phyloP scores from a whole-genome alignment of 306 rosid genomes.

The Cotoneaster glaucophyllus region DNA sequence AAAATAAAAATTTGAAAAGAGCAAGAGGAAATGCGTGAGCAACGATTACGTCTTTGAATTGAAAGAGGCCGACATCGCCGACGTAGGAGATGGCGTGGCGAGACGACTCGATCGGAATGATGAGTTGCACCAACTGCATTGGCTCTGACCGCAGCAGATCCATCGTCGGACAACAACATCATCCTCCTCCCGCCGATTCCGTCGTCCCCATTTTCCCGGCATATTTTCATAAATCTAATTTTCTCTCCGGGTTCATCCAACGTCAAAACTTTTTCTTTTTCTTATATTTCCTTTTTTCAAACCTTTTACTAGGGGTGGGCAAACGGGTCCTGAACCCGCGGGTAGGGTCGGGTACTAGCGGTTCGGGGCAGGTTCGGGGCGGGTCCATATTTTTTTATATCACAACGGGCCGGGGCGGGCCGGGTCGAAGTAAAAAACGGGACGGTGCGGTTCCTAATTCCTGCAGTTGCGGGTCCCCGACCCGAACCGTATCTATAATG shows the following conservation, averaged over 20 bases:
- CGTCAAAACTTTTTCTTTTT: not conserved
- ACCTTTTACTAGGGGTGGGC: not conserved
- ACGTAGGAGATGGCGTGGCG: constrained; percentile 51
- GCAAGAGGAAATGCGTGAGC: not conserved
- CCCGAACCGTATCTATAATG: no score
- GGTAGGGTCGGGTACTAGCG: no score
- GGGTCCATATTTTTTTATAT: no score
- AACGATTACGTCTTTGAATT: constrained; percentile 60
- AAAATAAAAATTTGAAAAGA: not conserved
- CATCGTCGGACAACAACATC: constrained; percentile 35
- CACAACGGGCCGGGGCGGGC: no score
- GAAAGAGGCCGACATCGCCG: constrained; percentile 76
- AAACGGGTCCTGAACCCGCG: no score
- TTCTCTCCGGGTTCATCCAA: not conserved
- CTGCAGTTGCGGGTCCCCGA: no score
- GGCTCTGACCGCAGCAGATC: constrained; percentile 85
- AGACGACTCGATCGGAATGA: constrained; percentile 77
- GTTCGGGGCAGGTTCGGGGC: no score
- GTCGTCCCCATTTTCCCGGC: not conserved
- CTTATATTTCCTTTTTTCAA: not conserved
- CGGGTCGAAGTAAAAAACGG: no score
- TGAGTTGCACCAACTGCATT: constrained; percentile 78
- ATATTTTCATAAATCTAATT: not conserved
- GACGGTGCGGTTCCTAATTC: no score
- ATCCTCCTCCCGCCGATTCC: not conserved